Base-by-base conservation (phyloP, 305 asterid genomes). In the Fraxinus nigra region DNA sequence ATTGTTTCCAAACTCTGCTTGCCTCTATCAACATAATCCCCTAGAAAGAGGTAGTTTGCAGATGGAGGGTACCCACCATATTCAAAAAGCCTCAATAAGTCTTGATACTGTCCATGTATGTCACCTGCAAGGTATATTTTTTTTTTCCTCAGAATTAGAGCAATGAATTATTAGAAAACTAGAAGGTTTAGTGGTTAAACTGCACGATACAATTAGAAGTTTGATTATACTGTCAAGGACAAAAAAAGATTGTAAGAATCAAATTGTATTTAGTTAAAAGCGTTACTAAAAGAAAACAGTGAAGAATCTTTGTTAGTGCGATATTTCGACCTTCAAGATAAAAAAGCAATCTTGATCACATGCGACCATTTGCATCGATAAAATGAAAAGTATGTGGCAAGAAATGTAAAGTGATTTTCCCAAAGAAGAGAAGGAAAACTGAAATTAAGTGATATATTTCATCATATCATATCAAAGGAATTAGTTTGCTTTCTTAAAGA, bases 1-100 rank as follows among this genome's bases (percentile, higher is more conserved):
- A 94, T 94, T 3, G 98, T 94, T 83, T 94, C 98, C 83, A 94
- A 86, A 84, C 98, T 94, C 87, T 92, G 96, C 84, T 90, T 94
- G 89, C 98, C 98, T 81, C 97, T 82, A 81, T 94, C 98, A 3
- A 92, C 98, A 67, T 94, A 94, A 73, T 94, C 97, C 26, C 98
- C 98, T 0, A 94, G 92, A 85, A 94, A 94, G 79, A 94, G 93
- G 86, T 94, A 94, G 77, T 89, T 92, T 76, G 91, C 92, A 1
- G 91, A 63, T 7, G 98, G 98, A 59, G 98, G 98, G 72, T 77
- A 92, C 16, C 97, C 98, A 40, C 98, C 98, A 38, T 88, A 90
- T 65, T 94, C 98, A 46, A 94, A 94, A 3, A 92, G 88, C 86
- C 92, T 89, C 79, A 94, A 86, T 5, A 94, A 86, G 82, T 94